Conservation (phyloP, 495 filamentous ascomycete genomes). For the Tuber brumale region DNA sequence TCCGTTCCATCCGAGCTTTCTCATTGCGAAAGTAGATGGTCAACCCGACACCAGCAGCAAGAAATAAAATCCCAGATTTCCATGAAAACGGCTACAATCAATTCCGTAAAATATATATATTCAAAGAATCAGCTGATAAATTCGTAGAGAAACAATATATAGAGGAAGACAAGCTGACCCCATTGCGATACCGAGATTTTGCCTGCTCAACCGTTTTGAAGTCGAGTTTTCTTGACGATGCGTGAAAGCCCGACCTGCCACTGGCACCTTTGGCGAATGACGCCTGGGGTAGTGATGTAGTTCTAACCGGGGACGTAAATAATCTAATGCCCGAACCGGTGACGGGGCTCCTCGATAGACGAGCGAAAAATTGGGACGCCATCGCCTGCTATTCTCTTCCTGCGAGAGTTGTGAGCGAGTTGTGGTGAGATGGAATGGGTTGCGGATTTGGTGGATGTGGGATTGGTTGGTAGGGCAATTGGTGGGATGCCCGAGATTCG, state of each 20-base stretch:
- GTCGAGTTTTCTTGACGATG: neutral
- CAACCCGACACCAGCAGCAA: constrained; percentile 66
- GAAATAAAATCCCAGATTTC: constrained; percentile 80
- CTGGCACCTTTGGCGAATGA: neutral
- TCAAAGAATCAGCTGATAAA: neutral
- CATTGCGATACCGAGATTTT: constrained; percentile 39
- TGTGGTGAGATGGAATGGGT: neutral
- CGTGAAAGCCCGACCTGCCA: constrained; percentile 3
- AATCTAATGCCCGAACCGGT: neutral
- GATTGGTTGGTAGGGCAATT: neutral
- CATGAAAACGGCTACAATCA: constrained; percentile 70
- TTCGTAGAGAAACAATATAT: neutral
- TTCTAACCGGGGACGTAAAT: neutral
- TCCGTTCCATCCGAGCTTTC: constrained; percentile 78
- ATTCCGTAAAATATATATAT: neutral
- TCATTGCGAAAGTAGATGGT: constrained; percentile 85
- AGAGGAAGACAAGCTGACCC: constrained; percentile 9
- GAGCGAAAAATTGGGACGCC: neutral
- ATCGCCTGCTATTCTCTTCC: neutral
- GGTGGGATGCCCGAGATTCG: neutral
- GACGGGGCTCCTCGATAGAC: neutral
- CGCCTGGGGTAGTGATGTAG: neutral
- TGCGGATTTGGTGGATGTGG: neutral
- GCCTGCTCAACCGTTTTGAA: constrained; percentile 40
- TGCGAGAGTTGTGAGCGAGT: neutral